A percentile compares a stretch with the other conserved stretches of the same genome.
Conservation (phyloP, 257 asterid species). For the Nicotiana otophora region DNA sequence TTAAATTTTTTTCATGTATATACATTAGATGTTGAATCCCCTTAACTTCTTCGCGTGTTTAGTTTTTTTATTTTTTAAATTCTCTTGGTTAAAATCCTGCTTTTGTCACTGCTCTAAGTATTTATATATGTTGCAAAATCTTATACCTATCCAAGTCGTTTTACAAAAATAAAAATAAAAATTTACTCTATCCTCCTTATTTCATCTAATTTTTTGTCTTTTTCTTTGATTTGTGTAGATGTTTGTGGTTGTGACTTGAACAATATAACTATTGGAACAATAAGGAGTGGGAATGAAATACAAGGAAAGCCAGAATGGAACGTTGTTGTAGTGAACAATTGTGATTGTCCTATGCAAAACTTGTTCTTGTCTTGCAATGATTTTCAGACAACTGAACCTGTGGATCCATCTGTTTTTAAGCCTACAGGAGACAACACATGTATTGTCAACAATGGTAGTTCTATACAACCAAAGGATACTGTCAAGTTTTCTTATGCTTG, state of each 20-base stretch:
- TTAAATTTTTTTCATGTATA: no score
- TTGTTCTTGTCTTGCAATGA: slow-evolving; percentile 6
- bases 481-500: slow-evolving; percentile 14
- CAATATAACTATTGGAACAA: slow-evolving; percentile 17
- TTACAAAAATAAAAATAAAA: neutral
- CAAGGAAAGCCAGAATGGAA: slow-evolving; percentile 15
- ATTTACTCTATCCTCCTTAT: no score
- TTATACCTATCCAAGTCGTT: no score
- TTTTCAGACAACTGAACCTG: slow-evolving; percentile 7
- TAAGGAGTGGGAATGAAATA: slow-evolving; percentile 15
- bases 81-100: no score
- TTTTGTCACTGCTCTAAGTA: no score
- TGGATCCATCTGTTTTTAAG: slow-evolving; percentile 5
- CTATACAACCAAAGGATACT: neutral
- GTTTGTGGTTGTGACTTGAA: slow-evolving; percentile 11
- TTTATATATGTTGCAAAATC: no score
- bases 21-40: no score
- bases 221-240: neutral
- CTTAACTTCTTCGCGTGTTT: no score
- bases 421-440: neutral
- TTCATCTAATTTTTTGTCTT: neutral
- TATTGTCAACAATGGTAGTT: neutral
- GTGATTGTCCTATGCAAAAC: slow-evolving; percentile 11
- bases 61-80: no score
- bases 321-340: slow-evolving; percentile 15